These are phyloP conservation scores for Beta lomatogona DNA, from an alignment of 179 eudicot species.

Conservation along the genomic window DNA sequence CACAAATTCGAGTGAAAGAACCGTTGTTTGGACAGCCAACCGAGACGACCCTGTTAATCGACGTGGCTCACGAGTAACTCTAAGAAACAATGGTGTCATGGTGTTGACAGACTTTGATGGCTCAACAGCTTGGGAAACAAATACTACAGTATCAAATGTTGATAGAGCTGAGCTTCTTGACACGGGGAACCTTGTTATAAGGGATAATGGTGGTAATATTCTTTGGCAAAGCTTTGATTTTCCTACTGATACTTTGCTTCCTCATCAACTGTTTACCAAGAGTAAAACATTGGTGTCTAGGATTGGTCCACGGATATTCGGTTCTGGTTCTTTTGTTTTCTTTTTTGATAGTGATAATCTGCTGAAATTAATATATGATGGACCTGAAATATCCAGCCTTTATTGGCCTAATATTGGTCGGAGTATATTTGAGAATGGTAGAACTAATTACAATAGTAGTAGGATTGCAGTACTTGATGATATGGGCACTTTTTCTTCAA, in stretches of 20 bases:
- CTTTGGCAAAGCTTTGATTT: slow-evolving; percentile 79
- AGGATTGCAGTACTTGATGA: slow-evolving; percentile 49
- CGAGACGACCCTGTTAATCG: slow-evolving; percentile 58
- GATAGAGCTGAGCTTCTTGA: slow-evolving; percentile 45
- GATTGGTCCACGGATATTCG: slow-evolving; percentile 34
- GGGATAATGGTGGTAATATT: slow-evolving; percentile 34
- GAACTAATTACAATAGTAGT: slow-evolving; percentile 57
- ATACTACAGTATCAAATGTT: slow-evolving; percentile 36
- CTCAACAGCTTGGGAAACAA: slow-evolving; percentile 49
- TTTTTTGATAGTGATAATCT: slow-evolving; percentile 59
- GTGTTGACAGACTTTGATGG: slow-evolving; percentile 51
- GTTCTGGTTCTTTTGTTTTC: slow-evolving; percentile 53
- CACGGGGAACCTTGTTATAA: slow-evolving; percentile 59
- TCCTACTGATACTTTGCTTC: slow-evolving; percentile 68
- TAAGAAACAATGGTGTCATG: slow-evolving; percentile 40
- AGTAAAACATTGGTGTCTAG: slow-evolving; percentile 43
- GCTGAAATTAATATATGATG: slow-evolving; percentile 49
- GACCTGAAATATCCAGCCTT: slow-evolving; percentile 55
- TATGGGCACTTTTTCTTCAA: slow-evolving; percentile 49
- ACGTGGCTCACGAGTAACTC: slow-evolving; percentile 40
- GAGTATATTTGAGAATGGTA: slow-evolving; percentile 32
- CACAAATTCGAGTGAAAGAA: slow-evolving; percentile 42
- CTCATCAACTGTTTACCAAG: slow-evolving; percentile 52
- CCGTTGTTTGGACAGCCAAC: slow-evolving; percentile 61
- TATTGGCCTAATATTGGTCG: slow-evolving; percentile 56